Conservation (phyloP, 2,329 filamentous ascomycete genomes). For the Penicillium sclerotigenum region DNA sequence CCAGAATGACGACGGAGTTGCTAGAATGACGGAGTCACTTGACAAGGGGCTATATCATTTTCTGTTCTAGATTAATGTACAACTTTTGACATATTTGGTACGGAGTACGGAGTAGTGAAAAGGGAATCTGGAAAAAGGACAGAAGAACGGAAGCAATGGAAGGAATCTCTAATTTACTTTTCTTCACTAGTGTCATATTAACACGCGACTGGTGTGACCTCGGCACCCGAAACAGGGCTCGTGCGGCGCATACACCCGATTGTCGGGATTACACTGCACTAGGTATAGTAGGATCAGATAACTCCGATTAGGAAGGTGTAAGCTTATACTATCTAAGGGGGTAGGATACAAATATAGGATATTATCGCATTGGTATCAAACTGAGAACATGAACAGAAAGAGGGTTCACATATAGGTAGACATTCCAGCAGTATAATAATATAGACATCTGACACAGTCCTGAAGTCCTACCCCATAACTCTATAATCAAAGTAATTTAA, state of each 20-base stretch:
- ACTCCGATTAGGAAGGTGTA: background rate
- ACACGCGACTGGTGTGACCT: conserved; percentile 5
- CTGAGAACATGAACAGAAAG: background rate
- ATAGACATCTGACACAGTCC: background rate
- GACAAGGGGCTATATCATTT: background rate
- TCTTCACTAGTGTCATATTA: conserved; percentile 1
- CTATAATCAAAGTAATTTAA: background rate
- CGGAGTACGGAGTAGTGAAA: too few relatives aligned
- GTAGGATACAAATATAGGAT: background rate
- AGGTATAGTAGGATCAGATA: conserved; percentile 4
- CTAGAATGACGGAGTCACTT: background rate
- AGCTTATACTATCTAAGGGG: too few relatives aligned
- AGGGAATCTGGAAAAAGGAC: background rate
- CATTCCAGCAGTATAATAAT: background rate
- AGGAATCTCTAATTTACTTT: background rate
- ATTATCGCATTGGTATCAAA: background rate
- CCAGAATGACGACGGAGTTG: background rate
- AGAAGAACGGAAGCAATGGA: background rate
- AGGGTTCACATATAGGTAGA: background rate
- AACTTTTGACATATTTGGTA: background rate
- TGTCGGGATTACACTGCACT: conserved; percentile 4
- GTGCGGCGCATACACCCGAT: background rate
- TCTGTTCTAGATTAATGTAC: background rate
- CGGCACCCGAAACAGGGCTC: background rate
- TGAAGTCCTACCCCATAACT: background rate